Base-by-base conservation (phyloP, 2,329 filamentous ascomycete genomes). In the Nothopassalora personata region DNA sequence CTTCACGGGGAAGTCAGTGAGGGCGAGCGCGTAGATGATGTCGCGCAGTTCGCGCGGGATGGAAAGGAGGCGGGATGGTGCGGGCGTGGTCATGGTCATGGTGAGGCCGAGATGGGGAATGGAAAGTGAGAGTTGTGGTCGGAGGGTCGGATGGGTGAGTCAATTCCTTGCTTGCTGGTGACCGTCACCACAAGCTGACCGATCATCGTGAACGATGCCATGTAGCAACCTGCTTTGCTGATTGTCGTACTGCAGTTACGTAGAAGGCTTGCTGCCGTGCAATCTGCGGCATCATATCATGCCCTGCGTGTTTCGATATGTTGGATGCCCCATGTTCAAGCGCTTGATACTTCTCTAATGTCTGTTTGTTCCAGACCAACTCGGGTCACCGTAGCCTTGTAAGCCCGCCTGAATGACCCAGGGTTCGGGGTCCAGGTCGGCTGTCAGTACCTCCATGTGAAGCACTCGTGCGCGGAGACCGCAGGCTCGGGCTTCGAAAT, bases 41-140 rank as follows among this genome's bases (percentile, higher is more conserved):
- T 54, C 43, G 10, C 52, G 52, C 19, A 54, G 52, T n/a, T 54
- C 52, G 23, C 39, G 39, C 13, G 53, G 53, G 15, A 55, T 28
- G 39, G 43, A 33, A 11, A 55, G 53, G 27, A 55, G 43, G 53
- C 43, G 53, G n/a, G 13, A 5, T n/a, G 15, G 39, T n/a, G 39
- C 4, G 15, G 15, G 39, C 18, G 13, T n/a, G 5, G n/a, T n/a
- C 1, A 8, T 18, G 11, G n/a, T 13, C 15, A 18, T 18, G 31
- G 39, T 18, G 39, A 43, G 15, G 39, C 4, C 15, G 31, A 34
- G 31, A 34, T 3, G 31, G 31, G 8, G 11, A 4, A 43, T 43
- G 13, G 39, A n/a, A 43, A 4, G 18, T n/a, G 13, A n/a, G 39
- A 15, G 15, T 5, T 18, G n/a, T 43, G 39, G 39, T 23, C 23